phyloP scores from a whole-genome alignment of 345 rosid species.

The Aquilaria sinensis region DNA sequence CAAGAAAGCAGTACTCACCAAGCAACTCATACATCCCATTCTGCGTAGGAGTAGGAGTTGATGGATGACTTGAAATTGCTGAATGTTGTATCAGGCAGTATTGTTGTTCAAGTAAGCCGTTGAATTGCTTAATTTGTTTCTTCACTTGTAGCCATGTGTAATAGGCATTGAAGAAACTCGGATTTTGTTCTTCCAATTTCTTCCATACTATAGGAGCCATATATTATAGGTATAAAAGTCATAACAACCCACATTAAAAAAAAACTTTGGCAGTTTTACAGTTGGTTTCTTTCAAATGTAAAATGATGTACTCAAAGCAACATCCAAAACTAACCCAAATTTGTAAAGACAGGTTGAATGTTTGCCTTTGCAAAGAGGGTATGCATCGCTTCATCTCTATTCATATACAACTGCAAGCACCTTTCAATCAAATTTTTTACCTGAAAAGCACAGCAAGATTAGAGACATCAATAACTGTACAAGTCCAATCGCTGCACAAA shows the following conservation, averaged over 20 bases:
- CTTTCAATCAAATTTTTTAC: slow-evolving; percentile 56
- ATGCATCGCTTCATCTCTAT: slow-evolving; percentile 40
- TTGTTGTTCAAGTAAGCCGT: slow-evolving; percentile 23
- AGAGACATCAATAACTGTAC: too few species aligned
- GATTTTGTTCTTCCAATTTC: slow-evolving; percentile 25
- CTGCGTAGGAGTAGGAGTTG: slow-evolving; percentile 7
- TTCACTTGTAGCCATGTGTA: slow-evolving; percentile 19
- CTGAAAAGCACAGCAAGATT: slow-evolving; percentile 11
- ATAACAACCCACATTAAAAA: too few species aligned
- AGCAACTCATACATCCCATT: slow-evolving; percentile 11
- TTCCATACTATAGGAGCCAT: slow-evolving; percentile 18
- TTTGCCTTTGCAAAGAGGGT: slow-evolving; percentile 30
- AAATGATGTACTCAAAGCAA: too few species aligned
- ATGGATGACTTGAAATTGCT: background rate
- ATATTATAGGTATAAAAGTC: too few species aligned
- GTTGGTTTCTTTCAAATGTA: too few species aligned
- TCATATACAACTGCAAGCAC: slow-evolving; percentile 52
- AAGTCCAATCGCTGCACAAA: too few species aligned
- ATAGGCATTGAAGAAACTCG: slow-evolving; percentile 19
- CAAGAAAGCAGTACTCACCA: slow-evolving; percentile 8
- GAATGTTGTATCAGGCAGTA: background rate
- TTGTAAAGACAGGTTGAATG: slow-evolving; percentile 40
- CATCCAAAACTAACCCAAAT: slow-evolving; percentile 20
- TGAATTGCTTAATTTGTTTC: slow-evolving; percentile 20
- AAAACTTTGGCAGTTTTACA: too few species aligned